Evolutionary conservation across 345 rosid genomes (phyloP).

Genomic region (Moricandia arvensis): DNA sequence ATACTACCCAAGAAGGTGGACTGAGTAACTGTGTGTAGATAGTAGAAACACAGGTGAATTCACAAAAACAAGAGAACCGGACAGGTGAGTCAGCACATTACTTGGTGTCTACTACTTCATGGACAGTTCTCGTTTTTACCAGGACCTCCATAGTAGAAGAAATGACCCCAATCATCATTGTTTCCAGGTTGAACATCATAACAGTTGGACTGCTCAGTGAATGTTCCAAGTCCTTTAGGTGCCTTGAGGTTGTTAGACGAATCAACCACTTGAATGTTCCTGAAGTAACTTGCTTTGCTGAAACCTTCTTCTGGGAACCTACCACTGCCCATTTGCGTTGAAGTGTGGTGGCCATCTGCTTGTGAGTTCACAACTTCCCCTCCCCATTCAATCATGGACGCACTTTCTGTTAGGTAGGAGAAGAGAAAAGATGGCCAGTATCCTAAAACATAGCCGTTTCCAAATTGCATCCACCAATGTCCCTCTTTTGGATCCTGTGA

Average conservation of each 20-base stretch:
- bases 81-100: conserved; percentile 9
- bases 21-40: conserved; percentile 6
- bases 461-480: conserved; percentile 36
- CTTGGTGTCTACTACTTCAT: conserved; percentile 30
- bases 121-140: conserved; percentile 84
- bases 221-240: conserved; percentile 86
- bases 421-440: conserved; percentile 97
- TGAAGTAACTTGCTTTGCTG: conserved; percentile 48
- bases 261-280: conserved; percentile 92
- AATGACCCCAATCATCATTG: conserved; percentile 98
- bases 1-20: conserved; percentile 31
- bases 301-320: conserved; percentile 88
- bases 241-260: conserved; percentile 88
- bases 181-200: conserved; percentile 89
- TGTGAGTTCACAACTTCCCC: neutral
- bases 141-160: conserved; percentile 97
- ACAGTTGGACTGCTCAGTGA: conserved; percentile 94
- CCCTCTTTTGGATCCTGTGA: conserved; percentile 26
- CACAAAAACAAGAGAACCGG: conserved; percentile 28
- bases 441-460: conserved; percentile 78
- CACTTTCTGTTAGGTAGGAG: conserved; percentile 68
- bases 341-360: conserved; percentile 79
- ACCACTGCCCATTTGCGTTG: conserved; percentile 99
- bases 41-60: conserved; percentile 26
- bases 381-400: neutral